phyloP scores from a whole-genome alignment of 2,329 filamentous ascomycete genomes.

The Cryphonectria carpinicola region DNA sequence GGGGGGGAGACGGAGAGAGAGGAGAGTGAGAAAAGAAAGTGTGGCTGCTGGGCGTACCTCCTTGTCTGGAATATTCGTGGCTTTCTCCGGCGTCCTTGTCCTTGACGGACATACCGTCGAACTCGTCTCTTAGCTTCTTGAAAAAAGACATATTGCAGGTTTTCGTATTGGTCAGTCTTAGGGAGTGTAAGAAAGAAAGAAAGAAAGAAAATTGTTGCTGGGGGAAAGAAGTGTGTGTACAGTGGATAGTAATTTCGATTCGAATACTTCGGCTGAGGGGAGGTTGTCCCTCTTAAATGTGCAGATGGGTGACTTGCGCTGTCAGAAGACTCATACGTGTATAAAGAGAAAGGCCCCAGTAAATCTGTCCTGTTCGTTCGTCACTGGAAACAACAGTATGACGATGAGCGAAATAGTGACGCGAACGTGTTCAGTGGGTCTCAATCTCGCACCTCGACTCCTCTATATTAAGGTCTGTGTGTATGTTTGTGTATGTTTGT shows the following conservation, averaged over 20 bases:
- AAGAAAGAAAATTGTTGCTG: neutral
- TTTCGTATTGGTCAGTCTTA: neutral
- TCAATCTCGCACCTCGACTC: conserved; percentile 12
- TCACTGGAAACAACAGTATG: neutral
- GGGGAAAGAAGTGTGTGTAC: neutral
- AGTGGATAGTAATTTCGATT: neutral
- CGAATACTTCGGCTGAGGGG: neutral
- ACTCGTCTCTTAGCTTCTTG: conserved; percentile 41
- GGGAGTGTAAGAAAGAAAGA: neutral
- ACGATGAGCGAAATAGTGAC: conserved; percentile 10
- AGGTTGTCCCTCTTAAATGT: conserved; percentile 18
- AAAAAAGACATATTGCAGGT: conserved; percentile 40
- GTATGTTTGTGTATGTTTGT: neutral
- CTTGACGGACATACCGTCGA: conserved; percentile 45
- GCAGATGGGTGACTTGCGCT: no score
- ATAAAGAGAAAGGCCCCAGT: neutral
- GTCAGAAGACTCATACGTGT: neutral
- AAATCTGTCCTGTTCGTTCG: conserved; percentile 2
- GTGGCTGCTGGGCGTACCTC: conserved; percentile 15
- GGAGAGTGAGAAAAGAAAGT: neutral
- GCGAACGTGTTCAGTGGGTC: conserved; percentile 16
- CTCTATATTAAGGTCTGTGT: neutral
- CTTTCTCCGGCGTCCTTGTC: conserved; percentile 35
- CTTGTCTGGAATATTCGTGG: conserved; percentile 27
- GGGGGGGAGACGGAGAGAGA: no score